Base-by-base conservation (phyloP, 2,329 filamentous ascomycete genomes). In the Colletotrichum ledebouriae region DNA sequence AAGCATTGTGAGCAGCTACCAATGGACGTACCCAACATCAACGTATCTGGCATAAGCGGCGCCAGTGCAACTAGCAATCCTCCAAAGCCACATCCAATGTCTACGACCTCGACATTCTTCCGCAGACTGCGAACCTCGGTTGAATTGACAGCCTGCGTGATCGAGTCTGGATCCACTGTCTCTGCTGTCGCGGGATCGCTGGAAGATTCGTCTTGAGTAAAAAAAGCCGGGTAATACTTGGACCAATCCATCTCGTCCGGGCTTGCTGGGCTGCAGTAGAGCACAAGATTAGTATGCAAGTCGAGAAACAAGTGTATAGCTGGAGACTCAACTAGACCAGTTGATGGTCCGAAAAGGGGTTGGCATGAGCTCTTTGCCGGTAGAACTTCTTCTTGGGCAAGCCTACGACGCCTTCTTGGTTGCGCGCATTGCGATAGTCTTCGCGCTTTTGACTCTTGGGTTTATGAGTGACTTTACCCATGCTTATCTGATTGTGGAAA, bases 31-130 rank as follows among this genome's bases (percentile, higher is more conserved):
- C 93, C 95, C 15, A 99, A 82, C 72, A 98, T 89, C 70, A 98
- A 82, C 0, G 90, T 93, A 39, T 96, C 87, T 4, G 96, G 95
- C 74, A 98, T 83, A 47, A 90, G 84, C 1, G 94, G 93, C 12
- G 93, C 90, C 53, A 99, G 86, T 6, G 94, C 94, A 71, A 98
- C 91, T 3, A 97, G 85, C 64, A 99, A 84, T 6, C 96, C 96
- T 53, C 96, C 96, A 78, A 97, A 99, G 5, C 96, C 96, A 78
- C 96, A 99, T 29, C 96, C 96, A 77, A 99, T 98, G 81, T 99
- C 96, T 72, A 95, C 94, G 52, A 99, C 89, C 77, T 98, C 94
- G 53, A 99, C 91, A 69, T 93, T 85, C 77, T 92, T 91, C 39
- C 82, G 83, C 70, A 92, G 9, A 22, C 34, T 55, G 10, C 41